Conservation (phyloP, 2,329 filamentous ascomycete species). For the Talaromyces sp. region DNA sequence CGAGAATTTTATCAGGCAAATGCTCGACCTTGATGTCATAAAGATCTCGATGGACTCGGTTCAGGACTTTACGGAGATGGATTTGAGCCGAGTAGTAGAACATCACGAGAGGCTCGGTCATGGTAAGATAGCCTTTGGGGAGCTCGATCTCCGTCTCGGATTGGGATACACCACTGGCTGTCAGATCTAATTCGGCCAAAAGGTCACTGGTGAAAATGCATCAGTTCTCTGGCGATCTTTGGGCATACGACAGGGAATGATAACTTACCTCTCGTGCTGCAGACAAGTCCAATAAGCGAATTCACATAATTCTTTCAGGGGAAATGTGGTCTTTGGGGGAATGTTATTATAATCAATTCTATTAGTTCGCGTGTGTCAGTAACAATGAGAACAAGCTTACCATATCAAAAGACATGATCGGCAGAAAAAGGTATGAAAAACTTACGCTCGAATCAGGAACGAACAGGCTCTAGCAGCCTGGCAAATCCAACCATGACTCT, state of each 20-base stretch:
- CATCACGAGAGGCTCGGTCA: constrained; percentile 45
- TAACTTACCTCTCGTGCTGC: constrained; percentile 75
- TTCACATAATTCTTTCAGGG: constrained; percentile 59
- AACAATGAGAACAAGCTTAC: neutral
- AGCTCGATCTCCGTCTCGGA: constrained; percentile 49
- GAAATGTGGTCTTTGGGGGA: neutral
- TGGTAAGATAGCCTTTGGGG: constrained; percentile 37
- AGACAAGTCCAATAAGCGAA: constrained; percentile 91
- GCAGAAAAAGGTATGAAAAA: neutral
- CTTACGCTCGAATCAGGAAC: constrained; percentile 72
- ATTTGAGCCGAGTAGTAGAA: constrained; percentile 62
- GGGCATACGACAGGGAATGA: no score
- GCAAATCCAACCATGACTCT: constrained; percentile 72
- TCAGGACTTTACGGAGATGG: constrained; percentile 56
- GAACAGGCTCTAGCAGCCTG: constrained; percentile 61
- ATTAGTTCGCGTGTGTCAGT: constrained; percentile 14
- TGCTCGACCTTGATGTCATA: constrained; percentile 32
- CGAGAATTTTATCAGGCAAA: constrained; percentile 33
- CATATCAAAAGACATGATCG: neutral
- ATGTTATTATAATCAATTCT: constrained; percentile 36
- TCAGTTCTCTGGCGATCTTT: no score
- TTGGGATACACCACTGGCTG: constrained; percentile 58
- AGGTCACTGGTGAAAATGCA: constrained; percentile 60
- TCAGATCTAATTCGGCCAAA: constrained; percentile 74
- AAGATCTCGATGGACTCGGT: constrained; percentile 54